Evolutionary conservation across 352 stramenopile species (phyloP), one percentile per base, ranked within the genome.

Genomic region (Pythium dissotocum): DNA sequence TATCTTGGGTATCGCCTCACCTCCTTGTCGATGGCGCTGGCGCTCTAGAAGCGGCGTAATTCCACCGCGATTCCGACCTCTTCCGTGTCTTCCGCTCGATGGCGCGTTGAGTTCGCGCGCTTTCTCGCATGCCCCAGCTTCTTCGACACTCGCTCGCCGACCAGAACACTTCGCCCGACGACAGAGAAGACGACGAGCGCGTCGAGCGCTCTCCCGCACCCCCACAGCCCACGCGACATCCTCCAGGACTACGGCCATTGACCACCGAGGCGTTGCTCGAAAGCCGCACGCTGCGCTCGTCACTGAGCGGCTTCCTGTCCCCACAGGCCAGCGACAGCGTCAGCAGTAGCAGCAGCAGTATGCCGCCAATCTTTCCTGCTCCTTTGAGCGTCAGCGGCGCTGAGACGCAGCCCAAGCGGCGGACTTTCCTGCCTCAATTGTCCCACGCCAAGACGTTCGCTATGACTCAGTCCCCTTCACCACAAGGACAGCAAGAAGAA

Each of bases 181-280:
- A 38, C 26, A 24, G 7, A 30, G n/a, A 26, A 42, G 18, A 69
- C 44, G 58, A 70, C 64, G 24, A 44, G 13, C 64, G 64, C 16
- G 49, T 61, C 33, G 63, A 69, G 35, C 28, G 51, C 18, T 30
- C 58, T 5, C 21, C 44, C 21, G 32, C 13, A 24, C 24, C 21
- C 52, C 40, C 8, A n/a, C 54, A 0, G 46, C 18, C 7, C 21
- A 6, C 8, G 46, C 46, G 30, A n/a, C 46, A 28, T 21, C 30
- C 42, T 28, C 54, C 16, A 2, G 16, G 18, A 30, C 57, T 60
- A 13, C 73, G 67, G 18, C 67, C 73, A 6, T 62, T 76, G 59
- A 74, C 73, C 49, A 80, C 67, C 51, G 62, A 77, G 40, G 63
- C 71, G 46, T 71, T 71, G 9, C 73, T 73, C 35, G 73, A 75